phyloP scores from a whole-genome alignment of 768 basidiomycete species.

The Lentinus tigrinus region DNA sequence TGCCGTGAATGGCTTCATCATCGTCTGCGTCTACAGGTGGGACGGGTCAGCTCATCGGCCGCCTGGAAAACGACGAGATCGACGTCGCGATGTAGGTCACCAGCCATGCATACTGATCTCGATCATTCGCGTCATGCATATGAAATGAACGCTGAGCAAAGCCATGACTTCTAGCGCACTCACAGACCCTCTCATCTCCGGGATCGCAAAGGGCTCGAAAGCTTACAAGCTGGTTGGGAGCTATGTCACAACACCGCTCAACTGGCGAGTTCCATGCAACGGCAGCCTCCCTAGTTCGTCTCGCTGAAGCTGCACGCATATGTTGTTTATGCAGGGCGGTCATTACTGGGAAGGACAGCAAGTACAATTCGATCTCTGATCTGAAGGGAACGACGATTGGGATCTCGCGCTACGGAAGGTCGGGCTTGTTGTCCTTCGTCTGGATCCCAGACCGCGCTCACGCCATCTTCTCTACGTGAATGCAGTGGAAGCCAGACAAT shows the following conservation, averaged over 20 bases:
- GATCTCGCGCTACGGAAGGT: constrained; percentile 88
- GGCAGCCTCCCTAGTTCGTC: neutral
- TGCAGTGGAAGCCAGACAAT: constrained; percentile 83
- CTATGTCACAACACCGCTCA: constrained; percentile 85
- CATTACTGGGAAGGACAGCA: constrained; percentile 77
- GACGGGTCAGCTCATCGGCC: constrained; percentile 79
- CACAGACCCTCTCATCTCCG: constrained; percentile 88
- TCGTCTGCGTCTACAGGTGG: constrained; percentile 52
- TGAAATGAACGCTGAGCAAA: neutral
- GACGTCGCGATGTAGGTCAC: constrained; percentile 71
- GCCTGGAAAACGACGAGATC: constrained; percentile 72
- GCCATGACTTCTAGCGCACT: constrained; percentile 55
- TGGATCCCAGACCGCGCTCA: too few species aligned
- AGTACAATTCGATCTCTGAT: constrained; percentile 69
- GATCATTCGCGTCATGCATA: neutral
- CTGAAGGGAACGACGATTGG: constrained; percentile 82
- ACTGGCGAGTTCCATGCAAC: constrained; percentile 54
- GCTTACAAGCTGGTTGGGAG: constrained; percentile 91
- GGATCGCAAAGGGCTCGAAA: constrained; percentile 85
- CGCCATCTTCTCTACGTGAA: neutral
- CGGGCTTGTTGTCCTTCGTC: too few species aligned
- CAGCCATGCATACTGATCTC: neutral
- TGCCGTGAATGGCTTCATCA: neutral
- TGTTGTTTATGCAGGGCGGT: constrained; percentile 91
- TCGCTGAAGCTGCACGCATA: neutral